Evolutionary conservation across 176 grass and related monocot species (phyloP).

Genomic region (Saccharum spontaneum): DNA sequence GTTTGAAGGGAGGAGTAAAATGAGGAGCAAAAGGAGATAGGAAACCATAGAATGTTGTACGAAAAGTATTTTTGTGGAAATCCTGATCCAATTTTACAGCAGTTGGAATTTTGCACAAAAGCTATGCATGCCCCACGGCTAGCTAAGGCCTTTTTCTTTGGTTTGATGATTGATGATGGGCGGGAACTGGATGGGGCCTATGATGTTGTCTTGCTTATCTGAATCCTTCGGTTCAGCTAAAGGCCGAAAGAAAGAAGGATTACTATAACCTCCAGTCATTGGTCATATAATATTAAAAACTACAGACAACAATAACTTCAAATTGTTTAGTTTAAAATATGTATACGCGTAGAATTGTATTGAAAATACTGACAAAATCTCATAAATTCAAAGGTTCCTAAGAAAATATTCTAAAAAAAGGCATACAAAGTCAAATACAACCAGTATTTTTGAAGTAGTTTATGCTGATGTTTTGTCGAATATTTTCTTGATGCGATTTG

Average conservation of each 20-base stretch:
- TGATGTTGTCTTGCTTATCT: background rate
- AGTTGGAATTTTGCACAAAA: background rate
- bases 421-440: background rate
- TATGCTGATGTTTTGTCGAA: background rate
- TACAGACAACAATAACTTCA: background rate
- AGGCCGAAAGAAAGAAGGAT: background rate
- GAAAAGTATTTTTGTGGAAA: background rate
- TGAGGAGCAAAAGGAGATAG: constrained; percentile 39
- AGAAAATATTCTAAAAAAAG: background rate
- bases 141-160: background rate
- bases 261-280: background rate
- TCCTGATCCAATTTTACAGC: background rate
- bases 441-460: background rate
- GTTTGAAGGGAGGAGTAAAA: constrained; percentile 43
- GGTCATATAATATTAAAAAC: background rate
- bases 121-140: background rate
- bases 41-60: background rate
- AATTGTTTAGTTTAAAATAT: background rate
- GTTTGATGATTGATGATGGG: background rate
- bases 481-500: background rate
- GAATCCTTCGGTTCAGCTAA: background rate
- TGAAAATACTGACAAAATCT: background rate
- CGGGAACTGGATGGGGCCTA: background rate
- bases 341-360: background rate
- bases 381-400: background rate